Percentiles rank a stretch among this genome's conserved stretches.
These are phyloP conservation scores for Cryptococcus sp. DNA, from an alignment of 1,284 basidiomycete species.

Conservation along the genomic window DNA sequence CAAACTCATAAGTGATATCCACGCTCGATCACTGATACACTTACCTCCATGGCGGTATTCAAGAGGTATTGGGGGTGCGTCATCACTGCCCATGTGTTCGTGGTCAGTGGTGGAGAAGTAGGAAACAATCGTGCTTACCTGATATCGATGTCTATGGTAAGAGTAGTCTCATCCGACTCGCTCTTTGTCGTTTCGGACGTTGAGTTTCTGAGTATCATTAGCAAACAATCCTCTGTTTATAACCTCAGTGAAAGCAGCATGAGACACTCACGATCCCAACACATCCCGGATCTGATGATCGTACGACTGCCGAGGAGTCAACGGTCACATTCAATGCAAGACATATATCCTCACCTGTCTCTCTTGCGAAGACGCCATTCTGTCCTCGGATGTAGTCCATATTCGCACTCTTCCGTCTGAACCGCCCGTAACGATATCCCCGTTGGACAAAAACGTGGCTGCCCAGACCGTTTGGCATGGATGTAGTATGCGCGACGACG, in stretches of 20 bases:
- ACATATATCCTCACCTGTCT: constrained; percentile 2
- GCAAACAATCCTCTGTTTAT: too few relatives aligned
- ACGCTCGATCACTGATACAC: not conserved
- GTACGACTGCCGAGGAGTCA: constrained; percentile 7
- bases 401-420: constrained; percentile 35
- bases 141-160: constrained; percentile 32
- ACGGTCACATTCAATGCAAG: too few relatives aligned
- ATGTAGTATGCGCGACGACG: constrained; percentile 19
- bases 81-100: constrained; percentile 24
- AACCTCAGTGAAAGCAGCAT: too few relatives aligned
- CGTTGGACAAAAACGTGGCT: constrained; percentile 25
- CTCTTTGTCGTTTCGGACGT: too few relatives aligned
- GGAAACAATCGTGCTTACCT: constrained; percentile 11
- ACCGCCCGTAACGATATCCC: constrained; percentile 39
- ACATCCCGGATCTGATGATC: too few relatives aligned
- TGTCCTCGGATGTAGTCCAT: constrained; percentile 21
- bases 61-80: constrained; percentile 27
- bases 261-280: too few relatives aligned
- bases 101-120: not conserved
- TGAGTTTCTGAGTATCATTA: too few relatives aligned
- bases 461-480: constrained; percentile 45
- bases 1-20: not conserved
- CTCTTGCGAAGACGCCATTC: constrained; percentile 6
- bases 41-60: constrained; percentile 21
- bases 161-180: not conserved